These are phyloP conservation scores for Microdochium bolleyi DNA, from an alignment of 2,329 filamentous ascomycete species.

Conservation along the genomic window DNA sequence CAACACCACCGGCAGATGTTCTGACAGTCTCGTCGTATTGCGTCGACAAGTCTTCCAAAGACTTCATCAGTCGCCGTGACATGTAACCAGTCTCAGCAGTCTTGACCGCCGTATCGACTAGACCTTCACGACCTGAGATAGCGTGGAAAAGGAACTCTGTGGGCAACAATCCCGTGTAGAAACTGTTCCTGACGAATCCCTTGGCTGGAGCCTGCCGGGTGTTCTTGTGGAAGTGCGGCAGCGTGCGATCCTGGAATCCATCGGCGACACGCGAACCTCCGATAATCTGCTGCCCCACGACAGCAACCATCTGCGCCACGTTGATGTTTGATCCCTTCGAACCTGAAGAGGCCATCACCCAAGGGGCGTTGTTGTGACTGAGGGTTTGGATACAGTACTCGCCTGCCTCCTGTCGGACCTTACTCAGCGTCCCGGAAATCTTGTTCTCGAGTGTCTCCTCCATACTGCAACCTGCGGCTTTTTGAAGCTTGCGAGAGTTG, in stretches of 20 bases:
- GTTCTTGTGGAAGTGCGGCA: slow-evolving; percentile 94
- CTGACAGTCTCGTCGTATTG: slow-evolving; percentile 93
- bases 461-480: slow-evolving; percentile 82
- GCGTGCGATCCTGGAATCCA: slow-evolving; percentile 89
- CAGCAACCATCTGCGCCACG: slow-evolving; percentile 97
- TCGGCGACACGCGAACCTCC: slow-evolving; percentile 86
- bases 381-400: slow-evolving; percentile 83
- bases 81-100: slow-evolving; percentile 99
- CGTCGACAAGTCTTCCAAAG: slow-evolving; percentile 85
- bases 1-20: slow-evolving; percentile 79
- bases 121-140: slow-evolving; percentile 94
- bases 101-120: slow-evolving; percentile 98
- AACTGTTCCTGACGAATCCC: slow-evolving; percentile 94
- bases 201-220: slow-evolving; percentile 88
- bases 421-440: slow-evolving; percentile 85
- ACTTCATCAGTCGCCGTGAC: slow-evolving; percentile 97
- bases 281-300: slow-evolving; percentile 97
- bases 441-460: slow-evolving; percentile 86
- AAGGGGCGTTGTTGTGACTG: slow-evolving; percentile 82
- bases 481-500: slow-evolving; percentile 72
- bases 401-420: slow-evolving; percentile 86
- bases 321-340: slow-evolving; percentile 98
- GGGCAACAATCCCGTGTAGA: slow-evolving; percentile 84
- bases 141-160: slow-evolving; percentile 98
- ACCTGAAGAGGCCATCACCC: slow-evolving; percentile 95